Base-by-base conservation (phyloP, 805 yeast species). In the Myxozyma geophila region DNA sequence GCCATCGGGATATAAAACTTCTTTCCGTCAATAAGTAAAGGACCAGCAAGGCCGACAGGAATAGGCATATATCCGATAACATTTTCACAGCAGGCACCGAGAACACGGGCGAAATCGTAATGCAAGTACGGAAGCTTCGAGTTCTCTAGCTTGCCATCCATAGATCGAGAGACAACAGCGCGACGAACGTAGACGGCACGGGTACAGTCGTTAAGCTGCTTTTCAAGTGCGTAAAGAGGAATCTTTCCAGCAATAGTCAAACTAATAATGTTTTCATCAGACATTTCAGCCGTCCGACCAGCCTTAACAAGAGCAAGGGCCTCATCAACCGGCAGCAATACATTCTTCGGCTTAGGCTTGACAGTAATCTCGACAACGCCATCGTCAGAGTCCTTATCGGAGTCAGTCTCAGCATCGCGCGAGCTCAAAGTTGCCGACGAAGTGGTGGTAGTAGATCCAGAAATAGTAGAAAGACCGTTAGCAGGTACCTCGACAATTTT, bases 11-110 rank as follows among this genome's bases (percentile, higher is more conserved):
- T 87, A 77, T 92, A 96, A 75, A 83, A 88, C 53, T 96, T 86
- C 69, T 83, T 85, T 57, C 93, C 96, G 76, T 95, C 98, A 72
- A 95, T 90, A 60, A 90, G 81, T 75, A 95, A 78, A 9, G 99
- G 99, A 59, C 99, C 99, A 35, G 98, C 98, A 74, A 95, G 87
- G 76, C 99, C 99, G 60, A 95, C 91, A 7, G 99, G 99, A 49
- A 95, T 76, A 35, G 99, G 99, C 87, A 93, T 85, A 75, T 82
- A 95, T 37, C 99, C 99, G 76, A 95, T 89, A 63, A 95, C 99
- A 74, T 95, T 95, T 77, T 95, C 99, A 81, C 99, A 95, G 80
- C 99, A 95, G 9, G 99, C 98, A 66, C 99, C 99, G 73, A 92
- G 88, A 7, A 95, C 99, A 70, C 98, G 87, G 74, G 92, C 96